Base-by-base conservation (phyloP, 768 basidiomycete species). In the Paxillus ammoniavirescens region DNA sequence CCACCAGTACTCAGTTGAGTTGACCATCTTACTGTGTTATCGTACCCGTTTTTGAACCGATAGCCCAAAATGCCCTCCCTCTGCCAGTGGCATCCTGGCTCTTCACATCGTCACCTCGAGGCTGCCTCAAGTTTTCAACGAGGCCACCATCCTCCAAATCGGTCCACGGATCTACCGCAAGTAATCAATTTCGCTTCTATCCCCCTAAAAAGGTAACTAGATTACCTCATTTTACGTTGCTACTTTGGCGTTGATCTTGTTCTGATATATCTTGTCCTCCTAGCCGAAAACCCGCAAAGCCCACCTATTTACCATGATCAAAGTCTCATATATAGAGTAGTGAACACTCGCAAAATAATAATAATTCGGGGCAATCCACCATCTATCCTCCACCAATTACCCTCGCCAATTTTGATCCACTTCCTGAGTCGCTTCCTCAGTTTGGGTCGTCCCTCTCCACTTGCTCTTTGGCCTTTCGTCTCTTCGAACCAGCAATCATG, bases 401-500 rank as follows among this genome's bases (percentile, higher is more conserved):
- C 45, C 31, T 26, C 31, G 38, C 42, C 35, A 40, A 30, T 28
- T 13, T 12, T 9, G 26, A 36, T 49, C 18, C 28, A 14, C 23
- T 42, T 61, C 56, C 57, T 51, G 52, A 52, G 46, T 30, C 49
- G 36, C 56, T 56, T 47, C 38, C 40, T 9, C 38, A 35, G 15
- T 45, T 21, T 45, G 43, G 30, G 15, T 44, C 28, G 43, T 36
- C 44, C 30, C 28, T 31, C 43, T 9, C 30, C 40, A 7, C 21
- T 31, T 52, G 15, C 6, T 54, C 61, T 53, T 77, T 79, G 42
- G 64, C 74, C 70, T 81, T 82, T 56, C 87, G 77, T 44, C 86
- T 74, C 69, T 89, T 89, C 36, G 87, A 89, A 10, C 79, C 87
- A 44, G 80, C 76, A 51, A 91, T 80, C 87, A 92, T 92, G 23